A percentile compares a stretch with the other conserved stretches of the same genome.
Conservation (phyloP, 2,329 filamentous ascomycete species). For the Phialophora tarda region DNA sequence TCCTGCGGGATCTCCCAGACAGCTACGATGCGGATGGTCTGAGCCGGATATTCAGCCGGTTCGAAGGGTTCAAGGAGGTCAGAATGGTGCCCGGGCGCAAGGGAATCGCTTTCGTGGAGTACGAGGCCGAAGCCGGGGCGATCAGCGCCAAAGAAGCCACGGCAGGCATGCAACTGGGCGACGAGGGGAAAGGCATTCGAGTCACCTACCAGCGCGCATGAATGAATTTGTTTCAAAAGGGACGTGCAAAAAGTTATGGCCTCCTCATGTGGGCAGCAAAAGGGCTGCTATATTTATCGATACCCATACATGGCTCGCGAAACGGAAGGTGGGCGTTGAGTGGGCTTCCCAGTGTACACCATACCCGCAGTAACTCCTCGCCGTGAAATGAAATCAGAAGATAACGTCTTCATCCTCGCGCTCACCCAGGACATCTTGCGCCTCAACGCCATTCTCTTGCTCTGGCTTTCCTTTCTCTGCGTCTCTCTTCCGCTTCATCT, state of each 20-base stretch:
- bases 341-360: constrained; percentile 14
- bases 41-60: constrained; percentile 80
- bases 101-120: constrained; percentile 95
- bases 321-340: constrained; percentile 17
- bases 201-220: constrained; percentile 96
- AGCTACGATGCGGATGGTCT: constrained; percentile 82
- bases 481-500: constrained; percentile 60
- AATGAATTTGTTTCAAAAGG: constrained; percentile 26
- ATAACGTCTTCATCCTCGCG: constrained; percentile 85
- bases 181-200: constrained; percentile 78
- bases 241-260: constrained; percentile 4
- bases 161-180: constrained; percentile 79
- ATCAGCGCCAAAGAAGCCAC: constrained; percentile 94
- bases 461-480: constrained; percentile 46
- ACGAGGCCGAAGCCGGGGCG: constrained; percentile 85
- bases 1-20: constrained; percentile 89
- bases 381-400: constrained; percentile 61
- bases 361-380: constrained; percentile 8
- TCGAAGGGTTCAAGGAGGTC: constrained; percentile 93
- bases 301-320: constrained; percentile 34
- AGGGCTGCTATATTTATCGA: constrained; percentile 17
- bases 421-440: constrained; percentile 71
- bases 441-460: constrained; percentile 47
- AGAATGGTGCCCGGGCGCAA: constrained; percentile 82
- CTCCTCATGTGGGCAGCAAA: constrained; percentile 16